These are phyloP conservation scores for Aspergillus ochraceus DNA, from an alignment of 2,329 filamentous ascomycete genomes.

Conservation along the genomic window DNA sequence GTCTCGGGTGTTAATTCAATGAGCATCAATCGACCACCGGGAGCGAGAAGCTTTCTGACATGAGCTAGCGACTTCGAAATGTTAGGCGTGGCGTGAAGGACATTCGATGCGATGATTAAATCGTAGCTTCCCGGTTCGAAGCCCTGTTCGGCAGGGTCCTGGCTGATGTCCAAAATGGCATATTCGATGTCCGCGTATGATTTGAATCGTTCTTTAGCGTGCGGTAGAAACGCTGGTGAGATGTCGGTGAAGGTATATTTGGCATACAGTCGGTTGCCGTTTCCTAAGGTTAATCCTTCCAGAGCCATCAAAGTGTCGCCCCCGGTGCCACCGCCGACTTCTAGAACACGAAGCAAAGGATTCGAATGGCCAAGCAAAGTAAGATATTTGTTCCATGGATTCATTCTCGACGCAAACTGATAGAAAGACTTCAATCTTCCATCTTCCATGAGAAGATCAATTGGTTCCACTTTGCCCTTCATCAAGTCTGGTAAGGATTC, in stretches of 20 bases:
- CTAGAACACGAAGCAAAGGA: constrained; percentile 23
- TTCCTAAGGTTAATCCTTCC: constrained; percentile 2
- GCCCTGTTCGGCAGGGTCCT: constrained; percentile 29
- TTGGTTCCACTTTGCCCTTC: constrained; percentile 11
- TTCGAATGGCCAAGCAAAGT: constrained; percentile 22
- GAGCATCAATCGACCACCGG: constrained; percentile 49
- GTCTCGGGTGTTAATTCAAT: constrained; percentile 37
- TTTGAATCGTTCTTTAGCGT: constrained; percentile 24
- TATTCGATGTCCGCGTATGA: constrained; percentile 28
- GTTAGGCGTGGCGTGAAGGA: constrained; percentile 23
- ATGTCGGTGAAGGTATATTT: constrained; percentile 33
- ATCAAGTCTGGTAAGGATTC: constrained; percentile 11
- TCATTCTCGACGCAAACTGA: constrained; percentile 3
- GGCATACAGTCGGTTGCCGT: constrained; percentile 15
- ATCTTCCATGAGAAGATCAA: constrained; percentile 21
- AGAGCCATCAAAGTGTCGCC: constrained; percentile 23
- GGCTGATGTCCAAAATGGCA: constrained; percentile 30
- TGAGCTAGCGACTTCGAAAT: constrained; percentile 27
- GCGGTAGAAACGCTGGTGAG: constrained; percentile 28
- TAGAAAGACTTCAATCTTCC: constrained; percentile 15
- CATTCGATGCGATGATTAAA: constrained; percentile 36
- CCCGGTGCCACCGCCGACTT: constrained; percentile 32
- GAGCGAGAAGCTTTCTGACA: constrained; percentile 29
- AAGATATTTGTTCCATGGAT: constrained; percentile 11
- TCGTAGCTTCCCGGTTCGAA: constrained; percentile 31